Evolutionary conservation across 768 basidiomycete genomes (phyloP), one percentile per base, ranked within the genome.

Genomic region (Phlegmacium glaucopus): DNA sequence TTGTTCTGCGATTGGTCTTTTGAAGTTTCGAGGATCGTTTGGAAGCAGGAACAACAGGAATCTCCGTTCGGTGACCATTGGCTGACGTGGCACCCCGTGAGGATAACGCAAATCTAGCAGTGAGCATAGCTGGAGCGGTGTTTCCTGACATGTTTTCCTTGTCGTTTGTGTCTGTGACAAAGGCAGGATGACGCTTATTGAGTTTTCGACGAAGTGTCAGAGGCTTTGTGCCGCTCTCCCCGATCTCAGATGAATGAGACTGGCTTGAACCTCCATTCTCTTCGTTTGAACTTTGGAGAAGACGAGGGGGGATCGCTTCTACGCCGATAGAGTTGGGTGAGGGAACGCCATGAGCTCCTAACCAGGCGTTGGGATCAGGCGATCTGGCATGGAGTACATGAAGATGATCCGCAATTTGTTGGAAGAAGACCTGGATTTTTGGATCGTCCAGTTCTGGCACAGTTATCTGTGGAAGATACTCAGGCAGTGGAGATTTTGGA

Each of bases 321-420:
- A 22, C 22, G 22, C 22, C 22, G 22, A 5, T 22, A 5, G 22
- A 22, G 22, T 22, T 22, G 22, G 22, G 22, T 22, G 22, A 22
- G 22, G 22, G 22, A 3, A 22, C 22, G 2, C 22, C 22, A 22
- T 22, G 22, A 34, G n/a, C 32, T 34, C 32, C 32, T 34, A 6
- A 12, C 47, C 26, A 16, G 29, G 51, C 48, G 36, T 56, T 50
- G 39, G 41, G 42, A 47, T 53, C 55, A 11, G 55, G 54, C 48
- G 57, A 52, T 52, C 45, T 76, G 32, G 75, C 71, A 58, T 87
- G 83, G 70, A 92, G 81, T 37, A 77, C 76, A 56, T 85, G 83
- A 47, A 94, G 77, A 61, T 90, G 88, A 39, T 86, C 80, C 7
- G 83, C 87, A 39, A 94, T 83, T 63, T 94, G 89, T 45, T 87